phyloP scores from a whole-genome alignment of 805 yeast genomes.

The Monosporozyma aerobia region DNA sequence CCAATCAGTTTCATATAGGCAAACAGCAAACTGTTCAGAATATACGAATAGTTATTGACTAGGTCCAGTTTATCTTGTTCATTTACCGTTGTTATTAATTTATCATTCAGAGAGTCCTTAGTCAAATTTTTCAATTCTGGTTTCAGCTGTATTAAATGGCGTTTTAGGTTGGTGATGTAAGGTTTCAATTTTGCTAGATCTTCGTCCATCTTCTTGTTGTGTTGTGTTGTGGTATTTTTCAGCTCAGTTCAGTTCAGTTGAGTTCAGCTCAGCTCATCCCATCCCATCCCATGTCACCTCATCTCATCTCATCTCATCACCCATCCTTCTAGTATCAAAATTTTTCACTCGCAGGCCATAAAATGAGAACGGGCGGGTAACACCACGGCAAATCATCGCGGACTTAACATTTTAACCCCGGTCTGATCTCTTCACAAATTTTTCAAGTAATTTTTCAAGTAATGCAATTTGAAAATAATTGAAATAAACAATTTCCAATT shows the following conservation, averaged over 20 bases:
- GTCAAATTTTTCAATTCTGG: slow-evolving; percentile 16
- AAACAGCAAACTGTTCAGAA: slow-evolving; percentile 25
- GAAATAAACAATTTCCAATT: too few relatives aligned
- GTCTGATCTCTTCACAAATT: too few relatives aligned
- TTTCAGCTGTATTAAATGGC: slow-evolving; percentile 14
- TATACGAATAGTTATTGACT: slow-evolving; percentile 21
- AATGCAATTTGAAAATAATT: too few relatives aligned
- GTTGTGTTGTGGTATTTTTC: neutral
- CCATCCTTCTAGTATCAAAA: too few relatives aligned
- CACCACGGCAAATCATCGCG: too few relatives aligned
- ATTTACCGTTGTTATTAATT: slow-evolving; percentile 13
- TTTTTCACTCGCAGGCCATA: neutral
- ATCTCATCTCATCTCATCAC: neutral
- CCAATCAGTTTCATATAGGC: slow-evolving; percentile 21
- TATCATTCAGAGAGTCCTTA: slow-evolving; percentile 23
- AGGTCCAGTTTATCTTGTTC: slow-evolving; percentile 19
- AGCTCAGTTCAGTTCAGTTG: neutral
- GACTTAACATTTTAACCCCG: too few relatives aligned
- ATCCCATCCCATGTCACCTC: neutral
- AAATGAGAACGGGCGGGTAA: too few relatives aligned
- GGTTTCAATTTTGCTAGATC: slow-evolving; percentile 24
- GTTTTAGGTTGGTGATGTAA: slow-evolving; percentile 18
- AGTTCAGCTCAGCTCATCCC: neutral
- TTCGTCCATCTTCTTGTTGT: slow-evolving; percentile 6
- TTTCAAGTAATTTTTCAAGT: too few relatives aligned